phyloP scores from a whole-genome alignment of 192 early-diverging fungal genomes.

The Coemansia sp. region DNA sequence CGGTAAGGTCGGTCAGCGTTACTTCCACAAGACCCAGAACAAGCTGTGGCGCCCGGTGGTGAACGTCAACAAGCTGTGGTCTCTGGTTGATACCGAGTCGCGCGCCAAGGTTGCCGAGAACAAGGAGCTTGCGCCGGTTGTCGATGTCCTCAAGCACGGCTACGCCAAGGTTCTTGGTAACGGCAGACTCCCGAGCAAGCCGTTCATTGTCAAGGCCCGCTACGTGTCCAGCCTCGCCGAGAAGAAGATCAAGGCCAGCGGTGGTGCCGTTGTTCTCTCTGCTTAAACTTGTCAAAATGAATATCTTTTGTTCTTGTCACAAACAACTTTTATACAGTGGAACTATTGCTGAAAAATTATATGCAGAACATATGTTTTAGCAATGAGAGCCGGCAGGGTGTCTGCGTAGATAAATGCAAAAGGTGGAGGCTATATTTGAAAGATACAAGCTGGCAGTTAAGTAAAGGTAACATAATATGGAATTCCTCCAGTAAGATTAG shows the following conservation, averaged over 20 bases:
- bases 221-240: constrained; percentile 90
- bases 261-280: constrained; percentile 70
- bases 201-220: constrained; percentile 95
- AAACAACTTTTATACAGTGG: constrained; percentile 8
- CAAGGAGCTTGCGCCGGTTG: constrained; percentile 89
- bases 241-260: constrained; percentile 98
- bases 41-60: constrained; percentile 79
- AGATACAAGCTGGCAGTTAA: neutral
- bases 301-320: constrained; percentile 11
- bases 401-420: neutral
- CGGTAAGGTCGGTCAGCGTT: constrained; percentile 99
- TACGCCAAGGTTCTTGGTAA: constrained; percentile 96
- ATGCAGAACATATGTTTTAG: neutral
- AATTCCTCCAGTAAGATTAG: neutral
- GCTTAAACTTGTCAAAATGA: constrained; percentile 36
- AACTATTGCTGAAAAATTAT: neutral
- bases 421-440: neutral
- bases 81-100: constrained; percentile 83
- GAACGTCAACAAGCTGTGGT: constrained; percentile 95
- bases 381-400: too few relatives aligned
- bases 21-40: constrained; percentile 96
- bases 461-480: too few relatives aligned
- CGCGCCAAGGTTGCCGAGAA: constrained; percentile 76
- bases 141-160: constrained; percentile 79
- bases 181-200: constrained; percentile 82